These are phyloP conservation scores for Batkoa obscura DNA, from an alignment of 371 early-diverging fungal genomes.

Conservation along the genomic window DNA sequence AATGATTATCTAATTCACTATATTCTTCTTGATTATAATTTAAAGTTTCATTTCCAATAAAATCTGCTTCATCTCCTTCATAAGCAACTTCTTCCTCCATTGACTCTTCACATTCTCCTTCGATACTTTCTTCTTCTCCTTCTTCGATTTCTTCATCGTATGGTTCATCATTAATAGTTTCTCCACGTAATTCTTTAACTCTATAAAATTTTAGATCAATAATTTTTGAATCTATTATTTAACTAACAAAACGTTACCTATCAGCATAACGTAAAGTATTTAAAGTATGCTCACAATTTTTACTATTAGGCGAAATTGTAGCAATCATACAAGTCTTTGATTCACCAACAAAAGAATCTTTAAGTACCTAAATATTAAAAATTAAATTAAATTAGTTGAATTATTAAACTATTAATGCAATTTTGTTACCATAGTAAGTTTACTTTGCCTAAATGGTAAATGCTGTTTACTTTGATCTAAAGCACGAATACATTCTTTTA, in stretches of 20 bases:
- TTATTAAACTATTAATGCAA: too few species aligned
- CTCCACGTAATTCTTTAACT: conserved; percentile 7
- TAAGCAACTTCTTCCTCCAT: neutral
- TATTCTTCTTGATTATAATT: conserved; percentile 7
- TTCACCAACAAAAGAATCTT: conserved; percentile 95
- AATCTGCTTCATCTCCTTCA: conserved; percentile 1
- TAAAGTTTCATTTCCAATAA: neutral
- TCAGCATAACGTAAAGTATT: conserved; percentile 98
- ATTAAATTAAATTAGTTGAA: neutral
- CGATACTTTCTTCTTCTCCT: neutral
- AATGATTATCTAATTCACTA: neutral
- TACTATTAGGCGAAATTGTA: conserved; percentile 78
- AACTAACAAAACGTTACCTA: conserved; percentile 23
- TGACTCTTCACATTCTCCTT: neutral
- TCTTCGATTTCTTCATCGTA: conserved; percentile 9
- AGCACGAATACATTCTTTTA: conserved; percentile 96
- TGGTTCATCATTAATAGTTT: conserved; percentile 7
- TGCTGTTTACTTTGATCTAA: conserved; percentile 83
- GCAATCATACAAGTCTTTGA: conserved; percentile 96
- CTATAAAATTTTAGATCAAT: conserved; percentile 8
- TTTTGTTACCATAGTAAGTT: conserved; percentile 73
- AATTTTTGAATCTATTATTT: too few species aligned
- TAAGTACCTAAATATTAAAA: conserved; percentile 42
- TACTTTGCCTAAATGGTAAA: conserved; percentile 93
- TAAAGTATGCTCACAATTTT: conserved; percentile 90